A percentile compares a stretch with the other conserved stretches of the same genome.
Conservation (phyloP, 2,329 filamentous ascomycete genomes). For the Alternaria novae-zelandiae region DNA sequence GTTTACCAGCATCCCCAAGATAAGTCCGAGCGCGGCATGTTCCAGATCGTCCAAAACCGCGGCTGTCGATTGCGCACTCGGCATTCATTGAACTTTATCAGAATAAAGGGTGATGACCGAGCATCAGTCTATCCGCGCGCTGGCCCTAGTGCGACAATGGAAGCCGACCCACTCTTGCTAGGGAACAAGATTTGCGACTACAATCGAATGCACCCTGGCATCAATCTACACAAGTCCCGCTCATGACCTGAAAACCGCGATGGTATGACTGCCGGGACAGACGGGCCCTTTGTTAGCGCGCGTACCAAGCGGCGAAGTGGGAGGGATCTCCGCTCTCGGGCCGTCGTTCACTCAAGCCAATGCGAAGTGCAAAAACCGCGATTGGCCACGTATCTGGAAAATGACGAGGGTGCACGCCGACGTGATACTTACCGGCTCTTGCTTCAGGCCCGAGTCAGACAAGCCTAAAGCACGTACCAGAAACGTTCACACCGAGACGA, state of each 20-base stretch:
- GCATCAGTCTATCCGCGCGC: not conserved
- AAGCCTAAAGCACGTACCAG: not conserved
- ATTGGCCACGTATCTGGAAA: not conserved
- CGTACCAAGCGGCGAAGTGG: not conserved
- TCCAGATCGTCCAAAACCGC: not conserved
- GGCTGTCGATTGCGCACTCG: not conserved
- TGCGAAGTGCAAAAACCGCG: not conserved
- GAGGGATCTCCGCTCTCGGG: not conserved
- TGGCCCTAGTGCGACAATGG: not conserved
- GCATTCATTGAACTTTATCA: not conserved
- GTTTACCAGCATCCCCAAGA: not conserved
- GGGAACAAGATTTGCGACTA: not conserved
- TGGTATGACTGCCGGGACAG: not conserved
- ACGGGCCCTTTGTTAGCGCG: not conserved
- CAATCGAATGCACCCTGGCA: not conserved
- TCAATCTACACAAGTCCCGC: not conserved
- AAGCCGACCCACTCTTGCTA: not conserved
- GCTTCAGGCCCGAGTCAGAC: not conserved
- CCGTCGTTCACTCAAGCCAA: not conserved
- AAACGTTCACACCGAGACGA: not conserved
- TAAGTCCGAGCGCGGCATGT: not conserved
- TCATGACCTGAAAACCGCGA: not conserved
- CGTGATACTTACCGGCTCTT: not conserved
- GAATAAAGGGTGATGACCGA: not conserved
- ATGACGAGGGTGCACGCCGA: not conserved